phyloP scores from a whole-genome alignment of 148 eudicot species.

The Chenopodium quinoa region DNA sequence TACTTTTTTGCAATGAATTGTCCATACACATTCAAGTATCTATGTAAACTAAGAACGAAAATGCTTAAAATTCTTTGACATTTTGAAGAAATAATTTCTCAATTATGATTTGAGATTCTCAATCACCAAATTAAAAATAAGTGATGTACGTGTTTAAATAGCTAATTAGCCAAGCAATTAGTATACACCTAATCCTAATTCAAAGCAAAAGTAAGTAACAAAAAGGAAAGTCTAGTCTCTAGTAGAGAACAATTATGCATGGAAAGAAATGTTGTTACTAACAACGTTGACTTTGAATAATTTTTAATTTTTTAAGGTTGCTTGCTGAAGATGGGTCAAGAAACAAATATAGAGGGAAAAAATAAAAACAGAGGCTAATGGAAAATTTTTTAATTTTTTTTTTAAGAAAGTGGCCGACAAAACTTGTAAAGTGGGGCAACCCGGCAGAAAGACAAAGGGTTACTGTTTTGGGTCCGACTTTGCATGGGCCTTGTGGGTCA shows the following conservation, averaged over 20 bases:
- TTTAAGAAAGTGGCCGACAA: constrained; percentile 40
- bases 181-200: not conserved
- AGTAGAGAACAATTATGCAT: not conserved
- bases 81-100: too few species aligned
- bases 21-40: too few species aligned
- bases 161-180: not conserved
- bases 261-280: not conserved
- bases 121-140: not conserved
- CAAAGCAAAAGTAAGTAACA: not conserved
- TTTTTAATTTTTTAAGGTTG: not conserved
- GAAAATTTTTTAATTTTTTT: not conserved
- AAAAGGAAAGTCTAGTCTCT: not conserved
- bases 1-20: too few species aligned
- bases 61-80: too few species aligned
- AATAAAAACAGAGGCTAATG: constrained; percentile 3
- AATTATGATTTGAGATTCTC: not conserved
- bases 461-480: constrained; percentile 25
- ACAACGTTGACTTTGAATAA: constrained; percentile 19
- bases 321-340: not conserved
- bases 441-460: constrained; percentile 32
- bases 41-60: too few species aligned
- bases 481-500: constrained; percentile 39
- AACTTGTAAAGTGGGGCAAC: constrained; percentile 30
- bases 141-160: not conserved
- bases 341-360: not conserved